Percentiles rank a stretch among this genome's conserved stretches.
These are phyloP conservation scores for Candida ficus DNA, from an alignment of 805 yeast genomes.

Conservation along the genomic window DNA sequence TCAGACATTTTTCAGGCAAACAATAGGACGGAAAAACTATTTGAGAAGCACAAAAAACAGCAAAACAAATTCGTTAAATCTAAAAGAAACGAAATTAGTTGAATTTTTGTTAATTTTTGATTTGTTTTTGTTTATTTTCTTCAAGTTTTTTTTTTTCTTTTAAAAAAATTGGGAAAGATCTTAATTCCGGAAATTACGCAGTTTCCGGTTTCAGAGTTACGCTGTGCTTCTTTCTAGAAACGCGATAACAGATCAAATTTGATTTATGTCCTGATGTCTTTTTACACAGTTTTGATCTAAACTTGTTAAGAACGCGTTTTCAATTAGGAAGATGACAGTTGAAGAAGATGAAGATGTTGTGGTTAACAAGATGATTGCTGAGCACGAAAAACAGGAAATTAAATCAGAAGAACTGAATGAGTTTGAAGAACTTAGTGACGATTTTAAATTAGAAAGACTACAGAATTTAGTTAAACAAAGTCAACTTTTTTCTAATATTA, in stretches of 20 bases:
- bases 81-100: too few species aligned
- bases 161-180: too few species aligned
- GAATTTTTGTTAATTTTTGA: too few species aligned
- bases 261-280: too few species aligned
- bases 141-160: too few species aligned
- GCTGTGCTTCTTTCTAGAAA: too few species aligned
- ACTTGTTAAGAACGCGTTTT: neutral
- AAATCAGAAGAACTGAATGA: conserved; percentile 15
- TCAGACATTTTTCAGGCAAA: conserved; percentile 5
- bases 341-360: conserved; percentile 18
- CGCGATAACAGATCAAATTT: neutral
- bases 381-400: conserved; percentile 8
- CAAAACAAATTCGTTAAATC: too few species aligned
- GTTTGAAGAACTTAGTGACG: conserved; percentile 40
- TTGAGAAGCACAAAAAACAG: neutral
- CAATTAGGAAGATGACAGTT: conserved; percentile 6
- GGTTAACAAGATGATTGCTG: conserved; percentile 14
- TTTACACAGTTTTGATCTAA: too few species aligned
- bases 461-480: conserved; percentile 80
- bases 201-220: too few species aligned
- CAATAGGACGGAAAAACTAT: too few species aligned
- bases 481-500: conserved; percentile 80
- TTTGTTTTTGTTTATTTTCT: too few species aligned
- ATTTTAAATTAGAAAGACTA: conserved; percentile 58
- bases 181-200: too few species aligned